phyloP scores from a whole-genome alignment of 2,329 filamentous ascomycete genomes.

The Xylaria sp. region DNA sequence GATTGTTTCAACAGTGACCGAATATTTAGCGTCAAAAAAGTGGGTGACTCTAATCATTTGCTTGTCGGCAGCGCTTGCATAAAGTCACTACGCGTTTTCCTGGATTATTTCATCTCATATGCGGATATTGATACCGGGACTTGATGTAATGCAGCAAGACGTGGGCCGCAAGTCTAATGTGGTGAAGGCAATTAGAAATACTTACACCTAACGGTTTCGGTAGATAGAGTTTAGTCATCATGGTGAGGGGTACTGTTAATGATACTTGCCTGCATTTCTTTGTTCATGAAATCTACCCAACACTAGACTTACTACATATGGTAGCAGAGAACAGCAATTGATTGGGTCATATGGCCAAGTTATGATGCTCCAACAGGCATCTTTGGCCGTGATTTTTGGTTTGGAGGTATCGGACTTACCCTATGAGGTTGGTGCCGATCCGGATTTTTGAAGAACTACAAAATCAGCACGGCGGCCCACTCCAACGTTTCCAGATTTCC shows the following conservation, averaged over 20 bases:
- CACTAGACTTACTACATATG: neutral
- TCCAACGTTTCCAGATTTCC: neutral
- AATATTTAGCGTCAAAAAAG: neutral
- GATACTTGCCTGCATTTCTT: neutral
- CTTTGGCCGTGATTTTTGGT: neutral
- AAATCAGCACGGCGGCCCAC: constrained; percentile 17
- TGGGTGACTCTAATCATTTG: neutral
- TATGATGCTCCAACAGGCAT: neutral
- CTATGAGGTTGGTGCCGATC: constrained; percentile 26
- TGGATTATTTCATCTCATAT: no score
- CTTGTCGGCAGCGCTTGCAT: no score
- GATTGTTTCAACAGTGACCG: no score
- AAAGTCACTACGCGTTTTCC: no score
- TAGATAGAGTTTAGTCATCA: neutral
- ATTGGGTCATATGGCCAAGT: neutral
- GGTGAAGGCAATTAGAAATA: no score
- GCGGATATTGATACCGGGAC: no score
- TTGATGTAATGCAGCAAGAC: neutral
- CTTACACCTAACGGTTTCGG: neutral
- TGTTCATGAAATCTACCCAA: neutral
- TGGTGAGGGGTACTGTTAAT: neutral
- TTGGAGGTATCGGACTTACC: constrained; percentile 31
- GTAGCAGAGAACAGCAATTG: neutral
- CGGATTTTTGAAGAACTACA: neutral
- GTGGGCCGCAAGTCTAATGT: neutral